These are phyloP conservation scores for Aspergillus sp. DNA, from an alignment of 2,329 filamentous ascomycete genomes.

Conservation along the genomic window DNA sequence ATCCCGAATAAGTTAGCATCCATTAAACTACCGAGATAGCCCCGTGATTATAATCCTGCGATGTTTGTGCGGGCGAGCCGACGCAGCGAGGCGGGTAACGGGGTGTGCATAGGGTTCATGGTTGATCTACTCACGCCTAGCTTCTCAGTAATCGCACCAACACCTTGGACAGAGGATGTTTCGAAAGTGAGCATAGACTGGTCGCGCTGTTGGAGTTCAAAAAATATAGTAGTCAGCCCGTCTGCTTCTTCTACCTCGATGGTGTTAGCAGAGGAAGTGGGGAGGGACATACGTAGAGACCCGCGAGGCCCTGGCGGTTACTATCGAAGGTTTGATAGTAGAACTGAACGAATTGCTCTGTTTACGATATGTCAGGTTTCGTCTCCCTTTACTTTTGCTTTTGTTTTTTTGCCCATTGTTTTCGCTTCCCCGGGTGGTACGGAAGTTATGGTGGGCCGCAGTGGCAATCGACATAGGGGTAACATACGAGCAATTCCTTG, in stretches of 20 bases:
- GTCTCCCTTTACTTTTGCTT: background rate
- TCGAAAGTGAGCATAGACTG: conserved; percentile 95
- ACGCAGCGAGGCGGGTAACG: background rate
- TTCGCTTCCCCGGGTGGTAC: background rate
- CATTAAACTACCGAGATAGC: background rate
- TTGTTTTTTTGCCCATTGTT: background rate
- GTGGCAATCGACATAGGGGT: background rate
- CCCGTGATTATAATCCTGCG: background rate
- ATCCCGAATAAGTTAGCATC: background rate
- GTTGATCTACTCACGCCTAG: conserved; percentile 61
- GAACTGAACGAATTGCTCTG: conserved; percentile 84
- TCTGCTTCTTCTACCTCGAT: background rate
- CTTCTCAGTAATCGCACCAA: conserved; percentile 71
- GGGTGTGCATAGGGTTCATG: background rate
- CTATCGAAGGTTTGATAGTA: conserved; percentile 88
- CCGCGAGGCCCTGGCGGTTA: conserved; percentile 63
- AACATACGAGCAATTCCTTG: conserved; percentile 40
- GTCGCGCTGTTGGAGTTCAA: conserved; percentile 58
- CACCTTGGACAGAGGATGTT: conserved; percentile 65
- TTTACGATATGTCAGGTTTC: conserved; percentile 24
- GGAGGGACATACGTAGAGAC: conserved; percentile 72
- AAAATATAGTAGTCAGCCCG: conserved; percentile 10
- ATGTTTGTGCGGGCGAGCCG: background rate
- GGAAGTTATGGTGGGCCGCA: background rate
- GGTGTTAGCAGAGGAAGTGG: background rate